Percentiles rank a stretch among this genome's conserved stretches.
These are phyloP conservation scores for Paraurostyla sp. DNA, from an alignment of 73 alveolate genomes.

Conservation along the genomic window DNA sequence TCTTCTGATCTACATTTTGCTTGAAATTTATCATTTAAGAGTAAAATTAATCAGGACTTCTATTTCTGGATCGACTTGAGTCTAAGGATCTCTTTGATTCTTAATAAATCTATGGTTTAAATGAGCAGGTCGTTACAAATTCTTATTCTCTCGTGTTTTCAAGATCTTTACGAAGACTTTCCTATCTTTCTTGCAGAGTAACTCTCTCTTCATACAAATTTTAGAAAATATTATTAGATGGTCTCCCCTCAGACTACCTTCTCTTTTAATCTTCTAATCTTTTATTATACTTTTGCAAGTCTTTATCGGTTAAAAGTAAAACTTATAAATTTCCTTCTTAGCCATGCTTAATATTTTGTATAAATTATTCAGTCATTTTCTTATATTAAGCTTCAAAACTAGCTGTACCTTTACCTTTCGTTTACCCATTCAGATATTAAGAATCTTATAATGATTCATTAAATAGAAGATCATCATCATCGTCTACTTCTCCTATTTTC, in stretches of 20 bases:
- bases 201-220: not conserved
- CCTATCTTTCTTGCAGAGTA: not conserved
- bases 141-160: not conserved
- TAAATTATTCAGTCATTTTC: conserved; percentile 9
- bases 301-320: conserved; percentile 13
- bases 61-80: conserved; percentile 20
- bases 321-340: not conserved
- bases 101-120: conserved; percentile 1
- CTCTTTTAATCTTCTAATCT: not conserved
- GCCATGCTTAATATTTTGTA: not conserved
- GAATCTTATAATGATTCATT: not conserved
- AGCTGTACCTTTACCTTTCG: not conserved
- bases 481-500: not conserved
- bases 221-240: not conserved
- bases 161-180: not conserved
- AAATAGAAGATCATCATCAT: not conserved
- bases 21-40: conserved; percentile 8
- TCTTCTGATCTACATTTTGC: not conserved
- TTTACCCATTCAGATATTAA: not conserved
- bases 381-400: conserved; percentile 10
- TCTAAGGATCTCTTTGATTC: not conserved
- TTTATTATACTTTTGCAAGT: not conserved
- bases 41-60: conserved; percentile 23
- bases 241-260: not conserved
- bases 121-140: not conserved